Percentiles rank a stretch among this genome's conserved stretches.
These are phyloP conservation scores for Nyctanthes arbortristis DNA, from an alignment of 257 asterid genomes.

Conservation along the genomic window DNA sequence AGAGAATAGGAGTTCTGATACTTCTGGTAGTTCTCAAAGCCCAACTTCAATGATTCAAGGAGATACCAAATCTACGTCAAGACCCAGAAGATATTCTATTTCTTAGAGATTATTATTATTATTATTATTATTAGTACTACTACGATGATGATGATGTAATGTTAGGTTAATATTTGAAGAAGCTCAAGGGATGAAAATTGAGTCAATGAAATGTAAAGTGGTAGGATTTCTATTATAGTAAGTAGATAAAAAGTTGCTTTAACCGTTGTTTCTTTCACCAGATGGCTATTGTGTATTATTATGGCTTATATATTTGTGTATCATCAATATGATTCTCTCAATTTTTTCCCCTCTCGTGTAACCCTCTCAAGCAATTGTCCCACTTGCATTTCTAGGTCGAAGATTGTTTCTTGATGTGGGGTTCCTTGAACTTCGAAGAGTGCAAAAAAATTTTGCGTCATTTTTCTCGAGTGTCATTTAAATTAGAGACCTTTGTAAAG, in stretches of 20 bases:
- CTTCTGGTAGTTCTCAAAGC: conserved; percentile 88
- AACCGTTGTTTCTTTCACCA: conserved; percentile 7
- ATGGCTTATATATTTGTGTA: conserved; percentile 4
- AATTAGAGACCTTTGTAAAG: no score
- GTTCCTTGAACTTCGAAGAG: not conserved
- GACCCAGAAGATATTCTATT: conserved; percentile 74
- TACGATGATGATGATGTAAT: no score
- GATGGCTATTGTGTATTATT: conserved; percentile 15
- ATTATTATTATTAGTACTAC: no score
- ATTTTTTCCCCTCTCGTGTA: no score
- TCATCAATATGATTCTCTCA: not conserved
- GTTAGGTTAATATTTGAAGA: conserved; percentile 2
- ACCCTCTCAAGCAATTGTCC: no score
- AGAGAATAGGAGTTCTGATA: conserved; percentile 76
- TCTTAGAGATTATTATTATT: no score
- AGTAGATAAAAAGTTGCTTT: conserved; percentile 14
- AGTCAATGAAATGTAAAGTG: conserved; percentile 38
- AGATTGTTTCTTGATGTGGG: not conserved
- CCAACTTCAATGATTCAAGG: conserved; percentile 63
- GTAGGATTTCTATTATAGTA: conserved; percentile 29
- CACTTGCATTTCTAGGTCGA: no score
- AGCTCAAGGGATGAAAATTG: conserved; percentile 4
- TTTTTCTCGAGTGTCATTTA: no score
- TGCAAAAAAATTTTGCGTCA: no score
- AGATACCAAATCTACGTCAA: conserved; percentile 56